phyloP scores from a whole-genome alignment of 2,329 filamentous ascomycete species.

The Penicillium sp. region DNA sequence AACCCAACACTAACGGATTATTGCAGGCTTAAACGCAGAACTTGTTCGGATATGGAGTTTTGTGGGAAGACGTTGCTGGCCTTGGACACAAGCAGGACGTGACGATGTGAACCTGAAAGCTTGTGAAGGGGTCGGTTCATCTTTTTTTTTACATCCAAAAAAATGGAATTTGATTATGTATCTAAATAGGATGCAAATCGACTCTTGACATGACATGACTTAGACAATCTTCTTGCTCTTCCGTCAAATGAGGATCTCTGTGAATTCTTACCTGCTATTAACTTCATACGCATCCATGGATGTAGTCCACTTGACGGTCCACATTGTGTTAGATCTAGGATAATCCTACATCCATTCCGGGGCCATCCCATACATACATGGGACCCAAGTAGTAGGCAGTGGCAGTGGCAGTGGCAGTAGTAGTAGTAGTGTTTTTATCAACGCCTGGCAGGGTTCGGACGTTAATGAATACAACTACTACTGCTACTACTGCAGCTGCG shows the following conservation, averaged over 20 bases:
- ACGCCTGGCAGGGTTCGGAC: too few species aligned
- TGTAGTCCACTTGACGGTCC: background rate
- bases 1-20: constrained; percentile 7
- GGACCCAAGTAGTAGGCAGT: too few species aligned
- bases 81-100: constrained; percentile 30
- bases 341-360: background rate
- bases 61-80: constrained; percentile 35
- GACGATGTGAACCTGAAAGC: constrained; percentile 34
- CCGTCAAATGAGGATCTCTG: background rate
- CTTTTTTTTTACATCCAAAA: constrained; percentile 33
- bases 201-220: constrained; percentile 42
- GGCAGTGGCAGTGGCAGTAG: too few species aligned
- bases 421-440: too few species aligned
- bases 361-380: background rate
- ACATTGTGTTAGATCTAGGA: background rate
- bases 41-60: constrained; percentile 37
- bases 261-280: background rate
- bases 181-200: constrained; percentile 44
- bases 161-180: constrained; percentile 41
- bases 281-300: background rate
- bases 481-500: too few species aligned
- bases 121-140: constrained; percentile 33
- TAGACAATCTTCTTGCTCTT: constrained; percentile 14
- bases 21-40: constrained; percentile 36
- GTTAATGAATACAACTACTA: too few species aligned